phyloP scores from a whole-genome alignment of 768 basidiomycete genomes.

The Rhizopogon vulgaris region DNA sequence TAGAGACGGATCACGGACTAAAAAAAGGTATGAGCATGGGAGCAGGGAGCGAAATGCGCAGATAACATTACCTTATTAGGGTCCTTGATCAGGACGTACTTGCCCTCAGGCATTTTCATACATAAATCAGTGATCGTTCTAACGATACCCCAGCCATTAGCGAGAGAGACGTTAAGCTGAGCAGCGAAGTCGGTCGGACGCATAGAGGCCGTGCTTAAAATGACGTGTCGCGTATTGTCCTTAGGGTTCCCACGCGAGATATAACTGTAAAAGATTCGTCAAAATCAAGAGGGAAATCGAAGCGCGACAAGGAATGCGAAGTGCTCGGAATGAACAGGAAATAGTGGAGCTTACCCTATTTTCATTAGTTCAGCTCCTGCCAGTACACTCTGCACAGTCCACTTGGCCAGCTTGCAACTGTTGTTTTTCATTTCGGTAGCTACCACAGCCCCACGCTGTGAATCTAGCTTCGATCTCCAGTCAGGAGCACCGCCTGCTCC shows the following conservation, averaged over 20 bases:
- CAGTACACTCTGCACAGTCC: slow-evolving; percentile 92
- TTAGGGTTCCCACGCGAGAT: slow-evolving; percentile 92
- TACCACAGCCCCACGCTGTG: slow-evolving; percentile 94
- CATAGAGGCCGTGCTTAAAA: slow-evolving; percentile 91
- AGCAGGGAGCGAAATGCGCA: neutral
- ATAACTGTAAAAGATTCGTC: slow-evolving; percentile 48
- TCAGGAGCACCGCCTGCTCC: slow-evolving; percentile 96
- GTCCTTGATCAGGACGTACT: slow-evolving; percentile 95
- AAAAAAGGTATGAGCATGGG: slow-evolving; percentile 10
- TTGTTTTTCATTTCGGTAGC: slow-evolving; percentile 99
- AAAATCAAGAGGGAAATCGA: neutral
- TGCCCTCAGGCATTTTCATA: slow-evolving; percentile 97
- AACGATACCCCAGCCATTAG: slow-evolving; percentile 99
- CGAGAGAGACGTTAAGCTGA: slow-evolving; percentile 90
- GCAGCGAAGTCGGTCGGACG: slow-evolving; percentile 91
- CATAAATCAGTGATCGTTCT: slow-evolving; percentile 90
- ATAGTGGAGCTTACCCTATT: slow-evolving; percentile 69
- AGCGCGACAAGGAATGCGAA: slow-evolving; percentile 7
- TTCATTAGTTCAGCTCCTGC: slow-evolving; percentile 97
- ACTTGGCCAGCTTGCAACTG: slow-evolving; percentile 93
- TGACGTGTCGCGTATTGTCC: slow-evolving; percentile 93
- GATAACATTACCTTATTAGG: slow-evolving; percentile 75
- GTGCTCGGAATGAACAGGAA: neutral
- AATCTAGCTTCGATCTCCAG: slow-evolving; percentile 96
- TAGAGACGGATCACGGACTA: slow-evolving; percentile 94